Evolutionary conservation across 139 green algal species (phyloP).

Genomic region (Ostreobium quekettii): DNA sequence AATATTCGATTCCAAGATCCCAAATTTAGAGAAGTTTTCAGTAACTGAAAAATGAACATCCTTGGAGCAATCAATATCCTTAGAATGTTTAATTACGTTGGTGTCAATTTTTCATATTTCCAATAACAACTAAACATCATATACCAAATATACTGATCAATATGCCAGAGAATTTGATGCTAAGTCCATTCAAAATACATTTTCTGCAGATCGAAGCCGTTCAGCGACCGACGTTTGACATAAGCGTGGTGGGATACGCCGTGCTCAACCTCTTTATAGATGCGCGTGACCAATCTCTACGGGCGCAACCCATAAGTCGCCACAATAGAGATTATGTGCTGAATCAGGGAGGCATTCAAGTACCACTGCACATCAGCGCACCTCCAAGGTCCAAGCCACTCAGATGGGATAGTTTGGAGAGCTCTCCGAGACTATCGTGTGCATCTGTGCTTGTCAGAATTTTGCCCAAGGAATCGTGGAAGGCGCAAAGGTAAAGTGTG

Average conservation of each 20-base stretch:
- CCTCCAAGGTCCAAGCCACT: conserved; percentile 19
- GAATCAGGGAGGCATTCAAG: conserved; percentile 44
- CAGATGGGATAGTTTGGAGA: conserved; percentile 3
- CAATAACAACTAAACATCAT: no score
- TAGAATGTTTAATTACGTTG: no score
- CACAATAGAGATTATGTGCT: conserved; percentile 49
- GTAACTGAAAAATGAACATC: no score
- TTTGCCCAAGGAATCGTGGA: conserved; percentile 5
- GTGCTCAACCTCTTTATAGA: conserved; percentile 45
- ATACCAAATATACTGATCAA: no score
- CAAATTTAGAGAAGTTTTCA: no score
- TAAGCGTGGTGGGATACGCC: conserved; percentile 43
- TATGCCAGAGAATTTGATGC: no score
- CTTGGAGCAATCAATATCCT: no score
- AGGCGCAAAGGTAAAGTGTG: background rate
- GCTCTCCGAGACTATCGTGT: conserved; percentile 31
- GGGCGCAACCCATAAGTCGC: conserved; percentile 30
- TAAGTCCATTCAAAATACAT: no score
- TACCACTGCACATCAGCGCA: conserved; percentile 39
- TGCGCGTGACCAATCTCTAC: conserved; percentile 21
- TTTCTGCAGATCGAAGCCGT: conserved; percentile 22
- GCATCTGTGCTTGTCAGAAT: conserved; percentile 44
- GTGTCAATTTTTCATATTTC: no score
- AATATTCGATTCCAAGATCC: no score
- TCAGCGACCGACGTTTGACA: conserved; percentile 11